A percentile compares a stretch with the other conserved stretches of the same genome.
phyloP scores from a whole-genome alignment of 345 rosid genomes.

The Mallotus nudiflorus region DNA sequence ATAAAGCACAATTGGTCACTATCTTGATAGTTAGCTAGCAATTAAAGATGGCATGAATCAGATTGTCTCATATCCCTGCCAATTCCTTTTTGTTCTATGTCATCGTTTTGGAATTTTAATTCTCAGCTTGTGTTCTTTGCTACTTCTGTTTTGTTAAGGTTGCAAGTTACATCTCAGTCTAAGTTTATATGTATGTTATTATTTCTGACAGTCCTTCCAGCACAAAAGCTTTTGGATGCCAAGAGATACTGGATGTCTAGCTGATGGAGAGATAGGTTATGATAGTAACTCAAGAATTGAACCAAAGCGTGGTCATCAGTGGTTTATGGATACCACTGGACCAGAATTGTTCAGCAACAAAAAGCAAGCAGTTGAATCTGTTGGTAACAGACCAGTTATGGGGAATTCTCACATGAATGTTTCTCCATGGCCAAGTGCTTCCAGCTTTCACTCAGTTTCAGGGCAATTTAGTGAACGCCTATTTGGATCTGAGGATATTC shows the following conservation, averaged over 20 bases:
- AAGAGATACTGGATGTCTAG: slow-evolving; percentile 39
- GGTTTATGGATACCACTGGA: slow-evolving; percentile 46
- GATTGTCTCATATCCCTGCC: background rate
- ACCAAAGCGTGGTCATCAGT: slow-evolving; percentile 55
- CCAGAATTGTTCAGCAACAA: slow-evolving; percentile 51
- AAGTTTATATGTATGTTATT: background rate
- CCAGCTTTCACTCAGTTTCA: slow-evolving; percentile 43
- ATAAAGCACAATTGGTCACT: background rate
- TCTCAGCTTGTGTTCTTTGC: background rate
- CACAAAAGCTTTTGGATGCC: slow-evolving; percentile 45
- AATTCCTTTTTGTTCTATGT: background rate
- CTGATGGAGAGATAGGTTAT: slow-evolving; percentile 45
- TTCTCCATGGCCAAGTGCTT: slow-evolving; percentile 40
- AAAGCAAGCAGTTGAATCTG: slow-evolving; percentile 52
- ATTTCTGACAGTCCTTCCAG: slow-evolving; percentile 47
- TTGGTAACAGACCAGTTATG: slow-evolving; percentile 28
- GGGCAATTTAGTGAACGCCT: slow-evolving; percentile 44
- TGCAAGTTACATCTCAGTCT: background rate
- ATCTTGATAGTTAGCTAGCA: background rate
- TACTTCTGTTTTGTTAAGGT: slow-evolving; percentile 10
- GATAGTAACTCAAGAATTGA: slow-evolving; percentile 47
- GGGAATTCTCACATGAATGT: slow-evolving; percentile 36
- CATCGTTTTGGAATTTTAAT: background rate
- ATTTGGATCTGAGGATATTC: slow-evolving; percentile 44
- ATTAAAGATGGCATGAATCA: background rate